Base-by-base conservation (phyloP, 2,329 filamentous ascomycete species). In the Hymenotorrendiella dingleyae region DNA sequence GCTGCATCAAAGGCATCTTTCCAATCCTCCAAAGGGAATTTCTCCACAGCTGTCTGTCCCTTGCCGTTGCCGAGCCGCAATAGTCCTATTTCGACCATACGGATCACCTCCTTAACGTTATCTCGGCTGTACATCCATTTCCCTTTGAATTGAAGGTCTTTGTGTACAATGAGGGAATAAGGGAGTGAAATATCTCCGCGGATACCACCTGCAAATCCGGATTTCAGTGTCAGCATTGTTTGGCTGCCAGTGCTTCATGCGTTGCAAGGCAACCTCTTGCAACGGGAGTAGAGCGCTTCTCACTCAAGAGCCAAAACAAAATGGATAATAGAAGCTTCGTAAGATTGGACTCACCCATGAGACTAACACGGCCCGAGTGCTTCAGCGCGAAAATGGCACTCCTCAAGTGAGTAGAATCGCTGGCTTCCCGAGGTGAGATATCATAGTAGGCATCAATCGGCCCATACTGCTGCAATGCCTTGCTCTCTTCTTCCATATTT, bases 61-160 rank as follows among this genome's bases (percentile, higher is more conserved):
- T n/a, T n/a, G n/a, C n/a, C n/a, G n/a, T n/a, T n/a, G n/a, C n/a
- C n/a, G 4, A 49, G 28, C 38, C 42, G 40, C 30, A 53, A 29
- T 6, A 36, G 11, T 3, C 45, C 51, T 12, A 20, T 40, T 27
- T 72, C 67, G 6, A 67, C 53, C 61, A 73, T 58, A 56, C 65
- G 71, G 17, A 73, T 56, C 3, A 73, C 48, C 5, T 54, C 42
- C 10, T 51, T 16, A 4, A 69, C 55, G 39, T 72, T 63, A 6
- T 64, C 59, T 5, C 65, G 47, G 30, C 65, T 61, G 54, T 70
- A 74, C 70, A 73, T 73, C 52, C 62, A 64, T 46, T 67, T 66
- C 0, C 69, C 69, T 29, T 60, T 57, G 24, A 68, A 49, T 11
- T 45, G 51, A 4, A 71, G 46, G 48, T 67, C 61, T 24, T 62